Base-by-base conservation (phyloP, 2,329 filamentous ascomycete genomes). In the Chaetothyriales sp. region DNA sequence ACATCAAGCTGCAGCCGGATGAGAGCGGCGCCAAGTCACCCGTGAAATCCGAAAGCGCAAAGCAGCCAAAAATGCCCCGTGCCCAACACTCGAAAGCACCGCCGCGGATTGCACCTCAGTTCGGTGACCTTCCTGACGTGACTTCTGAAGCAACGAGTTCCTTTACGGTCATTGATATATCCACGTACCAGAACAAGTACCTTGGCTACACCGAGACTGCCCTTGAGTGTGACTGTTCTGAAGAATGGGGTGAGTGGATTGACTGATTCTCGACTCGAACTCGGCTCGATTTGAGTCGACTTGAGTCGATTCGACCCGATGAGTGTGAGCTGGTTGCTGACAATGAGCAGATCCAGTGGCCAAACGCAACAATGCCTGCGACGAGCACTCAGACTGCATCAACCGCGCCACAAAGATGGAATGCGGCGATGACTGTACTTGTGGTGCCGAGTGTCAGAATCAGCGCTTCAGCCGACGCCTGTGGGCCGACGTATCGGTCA, bases 371-470 rank as follows among this genome's bases (percentile, higher is more conserved):
- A 69, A 83, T 68, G 89, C 92, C 47, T 98, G 92, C 66, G 90
- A 86, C 58, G 89, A 95, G 62, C 87, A 95, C 67, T 94, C 89
- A 15, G 90, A 96, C 67, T 98, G 92, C 69, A 98, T 98, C 74
- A 98, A 98, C 68, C 85, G 92, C 62, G 86, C 87, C 52, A 96
- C 90, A 52, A 96, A 95, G 68, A 95, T 96, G 79, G 92, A 98
- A 70, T 98, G 92, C 65, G 77, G 86, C 36, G 80, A 80, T 54
- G 84, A 89, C 59, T 92, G 89, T 68, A 86, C 87, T 63, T 98
- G 92, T 67, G 89, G 89, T 50, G 73, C 79, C 39, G 80, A 79
- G 47, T 98, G 92, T 66, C 86, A 94, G 66, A 98, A 98, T 64
- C 88, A 95, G 67, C 83, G 92, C 54, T 96, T 98, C 62, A 86